Evolutionary conservation across 1,284 basidiomycete genomes (phyloP).

Genomic region (Ustilago lituana): DNA sequence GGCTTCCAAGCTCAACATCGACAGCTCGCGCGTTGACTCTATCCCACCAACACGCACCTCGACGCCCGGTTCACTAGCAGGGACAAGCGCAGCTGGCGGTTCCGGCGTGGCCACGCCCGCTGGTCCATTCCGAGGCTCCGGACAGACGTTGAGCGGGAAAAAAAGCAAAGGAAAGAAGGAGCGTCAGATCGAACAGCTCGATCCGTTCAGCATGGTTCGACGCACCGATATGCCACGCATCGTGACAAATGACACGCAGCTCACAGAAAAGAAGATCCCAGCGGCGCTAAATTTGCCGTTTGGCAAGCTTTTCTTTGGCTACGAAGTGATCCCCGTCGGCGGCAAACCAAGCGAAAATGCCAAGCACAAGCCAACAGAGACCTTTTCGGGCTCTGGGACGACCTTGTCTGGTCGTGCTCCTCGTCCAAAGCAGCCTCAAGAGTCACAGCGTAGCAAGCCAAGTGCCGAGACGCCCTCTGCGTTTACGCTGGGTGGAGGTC

Average conservation of each 20-base stretch:
- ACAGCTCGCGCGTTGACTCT: conserved; percentile 68
- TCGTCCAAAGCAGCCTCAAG: conserved; percentile 15
- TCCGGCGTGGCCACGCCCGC: conserved; percentile 28
- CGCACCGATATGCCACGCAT: conserved; percentile 75
- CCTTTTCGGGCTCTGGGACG: conserved; percentile 27
- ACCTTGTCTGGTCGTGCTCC: conserved; percentile 40
- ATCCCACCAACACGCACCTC: conserved; percentile 66
- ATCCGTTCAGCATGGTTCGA: conserved; percentile 59
- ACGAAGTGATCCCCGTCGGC: conserved; percentile 59
- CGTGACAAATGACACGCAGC: conserved; percentile 82
- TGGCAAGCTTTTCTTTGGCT: conserved; percentile 71
- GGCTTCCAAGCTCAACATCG: conserved; percentile 96
- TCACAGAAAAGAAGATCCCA: conserved; percentile 80
- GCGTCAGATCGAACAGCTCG: conserved; percentile 62
- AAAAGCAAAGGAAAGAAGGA: conserved; percentile 65
- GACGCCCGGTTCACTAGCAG: conserved; percentile 58
- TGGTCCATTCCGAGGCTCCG: conserved; percentile 59
- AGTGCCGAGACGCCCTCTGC: conserved; percentile 7
- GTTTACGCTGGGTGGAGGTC: conserved; percentile 35
- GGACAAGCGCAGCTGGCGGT: conserved; percentile 30
- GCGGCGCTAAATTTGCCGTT: conserved; percentile 88
- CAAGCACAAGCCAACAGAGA: conserved; percentile 15
- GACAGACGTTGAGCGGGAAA: conserved; percentile 64
- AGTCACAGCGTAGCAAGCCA: conserved; percentile 18
- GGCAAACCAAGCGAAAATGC: conserved; percentile 37